Evolutionary conservation across 768 basidiomycete genomes (phyloP), one percentile per base, ranked within the genome.

Genomic region (Boletus subparvulus): DNA sequence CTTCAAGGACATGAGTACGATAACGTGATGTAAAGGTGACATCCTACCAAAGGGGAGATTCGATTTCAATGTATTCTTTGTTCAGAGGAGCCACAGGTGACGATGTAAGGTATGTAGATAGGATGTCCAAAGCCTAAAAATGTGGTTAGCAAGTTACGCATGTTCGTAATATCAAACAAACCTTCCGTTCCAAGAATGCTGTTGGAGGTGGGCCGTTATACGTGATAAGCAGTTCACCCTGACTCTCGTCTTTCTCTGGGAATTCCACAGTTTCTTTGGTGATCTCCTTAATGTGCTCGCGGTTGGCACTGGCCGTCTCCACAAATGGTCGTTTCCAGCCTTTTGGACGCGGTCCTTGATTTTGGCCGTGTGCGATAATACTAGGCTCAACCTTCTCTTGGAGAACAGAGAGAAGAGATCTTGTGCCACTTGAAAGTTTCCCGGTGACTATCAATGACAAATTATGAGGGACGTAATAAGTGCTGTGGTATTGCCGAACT

Each of bases 281-380:
- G 4, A 85, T 82, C 44, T 76, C 63, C 36, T 77, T 66, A 19
- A 90, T 81, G 8, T 79, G 78, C 37, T 74, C 75, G 24, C 85
- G 77, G n/a, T 73, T 70, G 7, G 88, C 85, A 60, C 90, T 94
- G 11, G 83, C 62, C 0, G 94, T 94, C 75, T 98, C 94, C 35
- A 98, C 64, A 68, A 98, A 98, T 6, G 97, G 97, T 19, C 96
- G 85, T 61, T 90, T 92, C 95, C 96, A 99, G 9, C 85, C 90
- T 1, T 73, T 61, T 6, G 94, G 95, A 13, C 79, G 80, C 46
- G 83, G 74, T 3, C 92, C 94, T 19, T 80, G 72, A 60, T 84
- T 79, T 66, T 90, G 88, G 10, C 82, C 81, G 65, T 97, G 92
- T 24, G 77, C 79, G 32, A 92, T 79, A 52, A 98, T 84, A 47